Conservation (phyloP, 305 asterid species). For the Salvia sclarea region DNA sequence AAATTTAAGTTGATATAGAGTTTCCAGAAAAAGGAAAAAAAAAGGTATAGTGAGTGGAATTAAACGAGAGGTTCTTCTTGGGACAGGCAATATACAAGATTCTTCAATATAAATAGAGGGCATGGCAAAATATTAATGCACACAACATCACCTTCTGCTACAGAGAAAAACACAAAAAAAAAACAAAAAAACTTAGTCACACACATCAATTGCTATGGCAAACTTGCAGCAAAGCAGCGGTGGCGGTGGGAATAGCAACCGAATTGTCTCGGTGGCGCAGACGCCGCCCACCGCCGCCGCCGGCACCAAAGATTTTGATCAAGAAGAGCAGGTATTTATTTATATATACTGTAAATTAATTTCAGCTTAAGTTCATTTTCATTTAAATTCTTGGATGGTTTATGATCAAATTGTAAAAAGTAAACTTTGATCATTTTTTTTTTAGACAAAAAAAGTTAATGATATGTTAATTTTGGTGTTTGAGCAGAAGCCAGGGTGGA, state of each 20-base stretch:
- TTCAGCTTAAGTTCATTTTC: background rate
- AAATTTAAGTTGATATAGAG: background rate
- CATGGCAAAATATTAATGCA: background rate
- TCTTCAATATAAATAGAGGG: constrained; percentile 32
- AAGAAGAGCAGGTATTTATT: constrained; percentile 1
- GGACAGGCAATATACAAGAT: constrained; percentile 19
- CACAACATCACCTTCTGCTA: background rate
- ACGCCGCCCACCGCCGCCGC: constrained; percentile 33
- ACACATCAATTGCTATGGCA: constrained; percentile 27
- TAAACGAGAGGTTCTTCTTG: background rate
- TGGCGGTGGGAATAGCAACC: constrained; percentile 41
- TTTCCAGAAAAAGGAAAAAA: background rate
- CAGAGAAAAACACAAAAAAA: background rate
- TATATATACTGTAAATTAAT: too few species aligned
- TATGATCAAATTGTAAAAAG: background rate
- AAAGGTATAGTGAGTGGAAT: background rate
- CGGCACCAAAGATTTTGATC: constrained; percentile 27
- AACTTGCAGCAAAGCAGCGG: constrained; percentile 41
- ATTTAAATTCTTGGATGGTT: background rate
- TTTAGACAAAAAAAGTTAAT: too few species aligned
- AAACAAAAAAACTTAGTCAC: too few species aligned
- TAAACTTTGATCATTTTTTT: background rate
- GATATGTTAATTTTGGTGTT: background rate
- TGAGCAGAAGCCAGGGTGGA: constrained; percentile 76
- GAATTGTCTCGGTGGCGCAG: constrained; percentile 34